A percentile compares a stretch with the other conserved stretches of the same genome.
phyloP scores from a whole-genome alignment of 169 alveolate genomes.

The Cryptosporidium sp. region DNA sequence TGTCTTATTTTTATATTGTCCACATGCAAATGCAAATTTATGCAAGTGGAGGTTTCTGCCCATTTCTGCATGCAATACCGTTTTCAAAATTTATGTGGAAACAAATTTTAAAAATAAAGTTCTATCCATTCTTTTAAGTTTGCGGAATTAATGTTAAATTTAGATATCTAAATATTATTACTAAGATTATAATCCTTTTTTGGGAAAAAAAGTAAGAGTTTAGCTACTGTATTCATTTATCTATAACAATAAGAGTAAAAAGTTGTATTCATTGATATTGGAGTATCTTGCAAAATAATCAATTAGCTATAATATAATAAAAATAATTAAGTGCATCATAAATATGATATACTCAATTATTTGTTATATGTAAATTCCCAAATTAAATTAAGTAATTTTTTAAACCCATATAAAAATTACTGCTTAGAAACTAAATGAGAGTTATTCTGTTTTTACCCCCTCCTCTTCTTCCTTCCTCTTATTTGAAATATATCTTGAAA shows the following conservation, averaged over 20 bases:
- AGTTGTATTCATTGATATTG: background rate
- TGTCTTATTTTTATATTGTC: background rate
- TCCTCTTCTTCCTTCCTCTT: no score
- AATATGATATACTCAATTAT: background rate
- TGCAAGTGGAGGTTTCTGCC: background rate
- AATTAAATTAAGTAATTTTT: background rate
- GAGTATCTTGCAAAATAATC: background rate
- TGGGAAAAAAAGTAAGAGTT: no score
- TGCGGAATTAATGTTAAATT: background rate
- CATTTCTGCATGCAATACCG: background rate
- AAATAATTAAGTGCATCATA: background rate
- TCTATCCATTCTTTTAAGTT: background rate
- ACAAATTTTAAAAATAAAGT: background rate
- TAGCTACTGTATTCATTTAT: no score
- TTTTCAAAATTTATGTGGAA: background rate
- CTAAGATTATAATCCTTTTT: background rate
- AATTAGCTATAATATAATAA: constrained; percentile 1
- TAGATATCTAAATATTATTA: background rate
- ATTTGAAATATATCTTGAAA: constrained; percentile 6
- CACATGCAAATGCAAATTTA: constrained; percentile 10
- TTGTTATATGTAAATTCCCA: background rate
- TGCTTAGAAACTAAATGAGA: background rate
- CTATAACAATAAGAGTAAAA: no score
- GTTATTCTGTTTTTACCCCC: no score
- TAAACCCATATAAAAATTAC: background rate